Evolutionary conservation across 192 early-diverging fungal genomes (phyloP).

Genomic region (Backusella mclennaniae): DNA sequence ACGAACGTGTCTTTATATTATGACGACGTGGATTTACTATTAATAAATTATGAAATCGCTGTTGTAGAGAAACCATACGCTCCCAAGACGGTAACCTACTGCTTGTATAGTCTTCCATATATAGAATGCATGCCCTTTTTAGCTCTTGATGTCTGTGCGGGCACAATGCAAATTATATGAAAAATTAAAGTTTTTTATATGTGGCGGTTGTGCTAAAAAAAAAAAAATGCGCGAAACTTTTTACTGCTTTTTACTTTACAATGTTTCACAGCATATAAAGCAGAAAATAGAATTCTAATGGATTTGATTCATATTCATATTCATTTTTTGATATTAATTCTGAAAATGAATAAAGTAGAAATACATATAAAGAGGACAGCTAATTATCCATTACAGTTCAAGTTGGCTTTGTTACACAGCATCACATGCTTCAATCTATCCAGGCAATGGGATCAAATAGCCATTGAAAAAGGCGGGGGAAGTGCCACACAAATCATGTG

Average conservation of each 20-base stretch:
- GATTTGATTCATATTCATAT: background rate
- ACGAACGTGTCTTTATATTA: too few species aligned
- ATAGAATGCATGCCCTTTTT: background rate
- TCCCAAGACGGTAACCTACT: background rate
- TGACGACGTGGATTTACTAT: too few species aligned
- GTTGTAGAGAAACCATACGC: background rate
- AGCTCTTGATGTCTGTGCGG: background rate
- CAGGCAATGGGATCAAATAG: constrained; percentile 4
- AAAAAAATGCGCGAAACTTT: background rate
- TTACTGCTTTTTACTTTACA: background rate
- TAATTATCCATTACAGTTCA: background rate
- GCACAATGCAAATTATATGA: background rate
- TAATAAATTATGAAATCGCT: background rate
- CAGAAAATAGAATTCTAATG: background rate
- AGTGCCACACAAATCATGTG: background rate
- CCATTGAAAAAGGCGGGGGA: background rate
- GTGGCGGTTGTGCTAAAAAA: background rate
- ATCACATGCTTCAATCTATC: background rate
- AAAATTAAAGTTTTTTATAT: background rate
- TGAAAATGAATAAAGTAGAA: background rate
- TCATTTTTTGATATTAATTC: background rate
- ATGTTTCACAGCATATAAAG: background rate
- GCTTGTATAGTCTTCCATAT: background rate
- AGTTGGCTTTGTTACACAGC: background rate
- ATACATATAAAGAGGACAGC: background rate